Conservation (phyloP, 1,284 basidiomycete genomes). For the Cutaneotrichosporon cyanovorans region DNA sequence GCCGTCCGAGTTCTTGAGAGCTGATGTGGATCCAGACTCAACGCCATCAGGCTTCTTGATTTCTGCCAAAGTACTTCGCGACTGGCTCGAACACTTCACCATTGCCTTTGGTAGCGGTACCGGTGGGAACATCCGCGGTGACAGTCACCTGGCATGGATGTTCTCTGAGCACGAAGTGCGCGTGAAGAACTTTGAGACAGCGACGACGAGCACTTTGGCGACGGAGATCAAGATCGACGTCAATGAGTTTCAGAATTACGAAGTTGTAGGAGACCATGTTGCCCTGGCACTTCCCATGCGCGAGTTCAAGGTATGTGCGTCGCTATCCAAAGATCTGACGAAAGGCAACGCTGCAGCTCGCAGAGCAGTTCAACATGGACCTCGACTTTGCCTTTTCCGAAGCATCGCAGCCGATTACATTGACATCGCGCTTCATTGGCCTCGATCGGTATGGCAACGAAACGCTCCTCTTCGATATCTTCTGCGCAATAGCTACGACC, state of each 20-base stretch:
- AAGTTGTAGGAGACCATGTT: constrained; percentile 17
- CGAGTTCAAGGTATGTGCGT: constrained; percentile 42
- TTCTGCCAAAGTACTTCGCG: constrained; percentile 33
- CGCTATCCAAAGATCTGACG: neutral
- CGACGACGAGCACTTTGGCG: constrained; percentile 14
- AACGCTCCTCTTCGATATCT: constrained; percentile 28
- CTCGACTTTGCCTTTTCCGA: constrained; percentile 39
- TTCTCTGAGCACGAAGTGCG: constrained; percentile 33
- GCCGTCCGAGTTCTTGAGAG: constrained; percentile 36
- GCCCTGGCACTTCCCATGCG: constrained; percentile 43
- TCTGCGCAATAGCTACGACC: constrained; percentile 43
- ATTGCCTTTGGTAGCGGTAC: constrained; percentile 18
- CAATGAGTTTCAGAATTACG: constrained; percentile 41
- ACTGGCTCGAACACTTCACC: constrained; percentile 45
- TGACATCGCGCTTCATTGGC: constrained; percentile 22
- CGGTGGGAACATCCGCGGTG: constrained; percentile 13
- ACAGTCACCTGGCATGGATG: constrained; percentile 43
- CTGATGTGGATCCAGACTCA: constrained; percentile 36
- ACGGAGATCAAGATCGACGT: constrained; percentile 41
- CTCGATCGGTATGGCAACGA: constrained; percentile 20
- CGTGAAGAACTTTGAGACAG: constrained; percentile 37
- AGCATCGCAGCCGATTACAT: constrained; percentile 39
- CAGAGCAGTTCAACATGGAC: constrained; percentile 37
- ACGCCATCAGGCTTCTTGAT: constrained; percentile 39
- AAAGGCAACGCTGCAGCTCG: constrained; percentile 39